Evolutionary conservation across 768 basidiomycete genomes (phyloP), one percentile per base, ranked within the genome.

Genomic region (Hydnum rufescens): DNA sequence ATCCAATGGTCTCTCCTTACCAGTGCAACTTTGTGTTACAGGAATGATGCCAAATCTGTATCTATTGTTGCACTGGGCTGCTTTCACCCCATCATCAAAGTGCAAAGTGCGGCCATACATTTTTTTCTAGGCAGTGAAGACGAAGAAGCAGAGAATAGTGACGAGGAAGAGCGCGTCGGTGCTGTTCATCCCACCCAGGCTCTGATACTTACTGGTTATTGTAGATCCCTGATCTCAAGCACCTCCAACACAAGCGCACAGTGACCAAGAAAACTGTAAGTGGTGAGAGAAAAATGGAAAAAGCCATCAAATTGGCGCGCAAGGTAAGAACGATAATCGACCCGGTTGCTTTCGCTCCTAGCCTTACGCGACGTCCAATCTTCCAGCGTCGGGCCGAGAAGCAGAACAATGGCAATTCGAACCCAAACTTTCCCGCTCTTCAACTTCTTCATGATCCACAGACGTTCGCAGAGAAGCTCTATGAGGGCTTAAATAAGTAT

Each of bases 81-180:
- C 64, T 85, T 89, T 62, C 93, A 99, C 64, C 90, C 95, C 23
- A 75, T 81, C 36, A 71, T 80, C 51, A 97, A 97, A 66, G 95
- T 97, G 0, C 92, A 96, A 64, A 87, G 78, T 55, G 89, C 89
- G 2, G 86, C 90, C 1, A 67, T 92, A 16, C 89, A 96, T 67
- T 99, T 96, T 69, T 99, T 97, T 71, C 75, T 99, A n/a, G 87
- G 87, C 3, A 77, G 74, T 53, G 86, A 87, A 42, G 78, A 87
- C 22, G 78, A 80, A 19, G 72, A 73, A 51, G 78, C 77, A 36
- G 78, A 82, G 54, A n/a, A n/a, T n/a, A n/a, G n/a, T n/a, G n/a
- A n/a, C n/a, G 79, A 76, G 42, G 80, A 80, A 43, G 84, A 83
- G 57, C 72, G 72, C 8, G n/a, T n/a, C n/a, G n/a, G n/a, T n/a